Percentiles rank a stretch among this genome's conserved stretches.
phyloP scores from a whole-genome alignment of 768 basidiomycete species.

The Daedaleopsis sinensis region DNA sequence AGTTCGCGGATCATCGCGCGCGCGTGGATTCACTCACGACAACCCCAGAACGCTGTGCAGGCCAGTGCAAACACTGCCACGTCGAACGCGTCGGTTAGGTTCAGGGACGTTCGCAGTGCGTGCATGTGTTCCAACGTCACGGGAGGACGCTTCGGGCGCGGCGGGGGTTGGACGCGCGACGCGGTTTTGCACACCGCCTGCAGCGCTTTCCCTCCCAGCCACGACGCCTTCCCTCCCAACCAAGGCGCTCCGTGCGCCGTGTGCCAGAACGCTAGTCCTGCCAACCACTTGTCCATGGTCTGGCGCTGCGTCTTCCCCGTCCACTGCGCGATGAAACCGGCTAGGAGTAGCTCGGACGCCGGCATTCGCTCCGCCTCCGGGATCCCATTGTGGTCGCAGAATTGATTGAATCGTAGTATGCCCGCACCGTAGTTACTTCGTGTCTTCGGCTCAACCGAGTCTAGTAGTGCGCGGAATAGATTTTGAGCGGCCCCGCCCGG shows the following conservation, averaged over 20 bases:
- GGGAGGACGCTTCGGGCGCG: too few species aligned
- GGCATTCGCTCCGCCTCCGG: slow-evolving; percentile 36
- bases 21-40: too few species aligned
- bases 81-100: too few species aligned
- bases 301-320: slow-evolving; percentile 9
- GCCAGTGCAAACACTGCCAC: too few species aligned
- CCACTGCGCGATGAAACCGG: slow-evolving; percentile 29
- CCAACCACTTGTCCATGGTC: slow-evolving; percentile 38
- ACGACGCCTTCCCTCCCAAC: slow-evolving; percentile 26
- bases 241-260: slow-evolving; percentile 37
- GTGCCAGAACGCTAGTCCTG: slow-evolving; percentile 42
- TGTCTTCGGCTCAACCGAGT: neutral
- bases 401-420: slow-evolving; percentile 38
- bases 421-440: slow-evolving; percentile 35
- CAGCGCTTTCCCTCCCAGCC: slow-evolving; percentile 10
- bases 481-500: too few species aligned
- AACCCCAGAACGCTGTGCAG: too few species aligned
- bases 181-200: slow-evolving; percentile 13
- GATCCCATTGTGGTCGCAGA: slow-evolving; percentile 37
- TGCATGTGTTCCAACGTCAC: too few species aligned
- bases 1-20: too few species aligned
- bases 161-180: too few species aligned
- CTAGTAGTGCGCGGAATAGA: neutral
- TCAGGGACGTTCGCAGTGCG: too few species aligned
- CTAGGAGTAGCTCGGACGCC: slow-evolving; percentile 30